A percentile compares a stretch with the other conserved stretches of the same genome.
phyloP scores from a whole-genome alignment of 176 grass and related monocot genomes.

The Elymus sibiricus region DNA sequence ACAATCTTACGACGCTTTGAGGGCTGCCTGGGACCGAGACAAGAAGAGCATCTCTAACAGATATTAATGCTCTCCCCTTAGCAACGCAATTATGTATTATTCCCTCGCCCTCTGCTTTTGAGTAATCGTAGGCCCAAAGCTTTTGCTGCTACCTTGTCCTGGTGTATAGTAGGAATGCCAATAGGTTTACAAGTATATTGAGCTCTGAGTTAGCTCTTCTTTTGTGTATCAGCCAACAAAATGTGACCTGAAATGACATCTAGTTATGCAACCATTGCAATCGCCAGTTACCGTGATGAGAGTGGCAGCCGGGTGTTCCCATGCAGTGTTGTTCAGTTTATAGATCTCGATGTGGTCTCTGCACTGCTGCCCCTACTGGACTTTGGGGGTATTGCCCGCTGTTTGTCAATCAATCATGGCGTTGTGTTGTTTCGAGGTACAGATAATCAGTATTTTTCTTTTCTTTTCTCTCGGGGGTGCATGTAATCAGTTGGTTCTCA shows the following conservation, averaged over 20 bases:
- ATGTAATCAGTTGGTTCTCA: conserved; percentile 10
- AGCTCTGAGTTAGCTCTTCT: conserved; percentile 14
- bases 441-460: not conserved
- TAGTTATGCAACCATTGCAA: not conserved
- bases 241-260: conserved; percentile 6
- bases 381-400: not conserved
- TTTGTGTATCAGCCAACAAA: conserved; percentile 32
- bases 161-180: conserved; percentile 57
- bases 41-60: conserved; percentile 59
- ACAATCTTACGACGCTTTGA: conserved; percentile 47
- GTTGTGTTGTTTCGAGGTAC: conserved; percentile 11
- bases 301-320: no score
- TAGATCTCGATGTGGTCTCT: conserved; percentile 26
- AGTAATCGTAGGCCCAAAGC: conserved; percentile 29
- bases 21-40: conserved; percentile 59
- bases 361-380: conserved; percentile 17
- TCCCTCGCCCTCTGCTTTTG: conserved; percentile 19
- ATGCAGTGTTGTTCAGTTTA: not conserved
- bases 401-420: conserved; percentile 25
- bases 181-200: conserved; percentile 59
- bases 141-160: conserved; percentile 45
- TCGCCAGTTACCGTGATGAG: not conserved
- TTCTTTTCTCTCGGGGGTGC: no score
- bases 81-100: conserved; percentile 56
- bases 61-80: conserved; percentile 30